Evolutionary conservation across 2,329 filamentous ascomycete species (phyloP).

Genomic region (Microsporum ferrugineum): DNA sequence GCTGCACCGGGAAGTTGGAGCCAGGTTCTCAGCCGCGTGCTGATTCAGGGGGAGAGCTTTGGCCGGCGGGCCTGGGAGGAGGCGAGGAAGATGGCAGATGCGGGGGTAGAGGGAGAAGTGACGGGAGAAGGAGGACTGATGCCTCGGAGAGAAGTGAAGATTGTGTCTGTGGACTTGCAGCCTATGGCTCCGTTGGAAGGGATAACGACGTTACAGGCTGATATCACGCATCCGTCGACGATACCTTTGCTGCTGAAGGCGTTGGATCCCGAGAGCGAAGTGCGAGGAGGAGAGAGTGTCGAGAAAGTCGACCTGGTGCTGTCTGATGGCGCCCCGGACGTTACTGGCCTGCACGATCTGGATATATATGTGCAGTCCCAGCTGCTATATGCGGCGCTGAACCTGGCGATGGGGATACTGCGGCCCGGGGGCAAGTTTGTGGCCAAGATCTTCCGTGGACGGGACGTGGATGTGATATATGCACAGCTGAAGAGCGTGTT

Average conservation of each 20-base stretch:
- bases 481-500: constrained; percentile 91
- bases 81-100: constrained; percentile 4
- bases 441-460: constrained; percentile 90
- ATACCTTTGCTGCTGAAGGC: constrained; percentile 79
- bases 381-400: constrained; percentile 84
- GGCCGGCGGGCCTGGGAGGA: constrained; percentile 79
- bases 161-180: constrained; percentile 90
- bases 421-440: constrained; percentile 92
- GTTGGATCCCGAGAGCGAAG: constrained; percentile 54
- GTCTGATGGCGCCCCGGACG: constrained; percentile 90
- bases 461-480: constrained; percentile 91
- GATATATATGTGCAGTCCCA: constrained; percentile 98
- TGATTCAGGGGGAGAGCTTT: constrained; percentile 89
- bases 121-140: constrained; percentile 23
- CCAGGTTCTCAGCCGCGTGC: constrained; percentile 81
- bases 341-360: constrained; percentile 90
- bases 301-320: constrained; percentile 70
- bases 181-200: constrained; percentile 90
- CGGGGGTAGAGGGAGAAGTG: constrained; percentile 23
- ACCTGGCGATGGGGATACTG: constrained; percentile 83
- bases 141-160: constrained; percentile 66
- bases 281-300: too few relatives aligned
- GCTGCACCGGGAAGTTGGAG: constrained; percentile 96
- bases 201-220: constrained; percentile 81
- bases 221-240: constrained; percentile 94